These are phyloP conservation scores for Orychophragmus violaceus DNA, from an alignment of 345 rosid species.

Conservation along the genomic window DNA sequence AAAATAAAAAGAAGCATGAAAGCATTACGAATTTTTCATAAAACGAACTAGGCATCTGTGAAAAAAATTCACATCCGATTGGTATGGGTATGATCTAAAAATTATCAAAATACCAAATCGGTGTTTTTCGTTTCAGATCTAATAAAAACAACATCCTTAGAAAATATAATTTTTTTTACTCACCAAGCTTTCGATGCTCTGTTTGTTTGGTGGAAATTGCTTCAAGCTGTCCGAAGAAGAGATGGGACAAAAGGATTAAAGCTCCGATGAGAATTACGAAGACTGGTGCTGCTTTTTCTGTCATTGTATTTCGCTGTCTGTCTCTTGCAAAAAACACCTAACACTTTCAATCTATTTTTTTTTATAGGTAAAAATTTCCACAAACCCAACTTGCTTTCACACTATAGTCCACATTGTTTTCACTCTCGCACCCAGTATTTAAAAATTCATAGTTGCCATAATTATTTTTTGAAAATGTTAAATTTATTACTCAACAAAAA, in stretches of 20 bases:
- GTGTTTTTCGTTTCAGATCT: neutral
- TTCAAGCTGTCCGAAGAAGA: conserved; percentile 2
- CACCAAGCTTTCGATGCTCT: neutral
- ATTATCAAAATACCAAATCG: neutral
- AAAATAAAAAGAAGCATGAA: neutral
- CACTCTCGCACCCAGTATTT: neutral
- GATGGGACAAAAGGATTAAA: neutral
- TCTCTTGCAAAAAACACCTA: neutral
- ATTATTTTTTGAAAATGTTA: too few relatives aligned
- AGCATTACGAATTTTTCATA: neutral
- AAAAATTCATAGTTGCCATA: neutral
- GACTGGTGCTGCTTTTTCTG: neutral
- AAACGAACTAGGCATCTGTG: neutral
- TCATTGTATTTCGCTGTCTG: neutral
- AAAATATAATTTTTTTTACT: neutral
- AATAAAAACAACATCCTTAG: neutral
- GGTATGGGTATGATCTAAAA: neutral
- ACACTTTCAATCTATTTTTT: neutral
- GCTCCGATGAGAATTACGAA: neutral
- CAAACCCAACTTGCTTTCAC: conserved; percentile 2
- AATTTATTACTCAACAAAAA: too few relatives aligned
- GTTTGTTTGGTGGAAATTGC: neutral
- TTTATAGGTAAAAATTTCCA: neutral
- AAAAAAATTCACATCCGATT: neutral
- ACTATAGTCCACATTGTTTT: neutral